phyloP scores from a whole-genome alignment of 2,329 filamentous ascomycete species.

The Esteya vermicola region DNA sequence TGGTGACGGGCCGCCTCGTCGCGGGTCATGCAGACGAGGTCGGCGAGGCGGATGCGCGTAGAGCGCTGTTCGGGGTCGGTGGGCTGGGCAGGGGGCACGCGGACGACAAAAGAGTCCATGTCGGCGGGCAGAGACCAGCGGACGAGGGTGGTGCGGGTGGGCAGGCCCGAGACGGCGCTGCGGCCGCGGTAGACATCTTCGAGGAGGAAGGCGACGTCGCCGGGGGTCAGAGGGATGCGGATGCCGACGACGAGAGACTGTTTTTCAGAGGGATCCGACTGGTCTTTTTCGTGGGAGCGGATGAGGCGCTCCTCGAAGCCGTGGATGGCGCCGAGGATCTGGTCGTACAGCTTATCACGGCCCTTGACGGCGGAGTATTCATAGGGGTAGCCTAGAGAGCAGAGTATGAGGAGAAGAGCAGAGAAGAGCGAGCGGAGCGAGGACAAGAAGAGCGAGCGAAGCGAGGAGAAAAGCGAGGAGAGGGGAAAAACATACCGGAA shows the following conservation, averaged over 20 bases:
- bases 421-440: background rate
- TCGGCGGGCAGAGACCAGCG: slow-evolving; percentile 45
- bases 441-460: background rate
- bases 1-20: slow-evolving; percentile 76
- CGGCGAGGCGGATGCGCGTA: slow-evolving; percentile 51
- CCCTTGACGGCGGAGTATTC: slow-evolving; percentile 72
- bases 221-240: slow-evolving; percentile 61
- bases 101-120: slow-evolving; percentile 16
- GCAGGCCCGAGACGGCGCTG: slow-evolving; percentile 68
- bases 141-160: slow-evolving; percentile 65
- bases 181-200: slow-evolving; percentile 81
- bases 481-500: slow-evolving; percentile 24
- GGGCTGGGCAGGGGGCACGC: slow-evolving; percentile 42
- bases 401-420: background rate
- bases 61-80: slow-evolving; percentile 59
- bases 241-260: slow-evolving; percentile 49
- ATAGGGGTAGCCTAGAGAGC: slow-evolving; percentile 62
- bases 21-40: slow-evolving; percentile 85
- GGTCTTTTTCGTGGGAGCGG: slow-evolving; percentile 18
- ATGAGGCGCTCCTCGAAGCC: slow-evolving; percentile 65
- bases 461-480: background rate
- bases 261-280: slow-evolving; percentile 14
- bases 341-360: slow-evolving; percentile 84
- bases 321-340: slow-evolving; percentile 62
- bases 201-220: slow-evolving; percentile 74